Evolutionary conservation across 1,139 yeast species (phyloP).

Genomic region (Geotrichum klebahnii): DNA sequence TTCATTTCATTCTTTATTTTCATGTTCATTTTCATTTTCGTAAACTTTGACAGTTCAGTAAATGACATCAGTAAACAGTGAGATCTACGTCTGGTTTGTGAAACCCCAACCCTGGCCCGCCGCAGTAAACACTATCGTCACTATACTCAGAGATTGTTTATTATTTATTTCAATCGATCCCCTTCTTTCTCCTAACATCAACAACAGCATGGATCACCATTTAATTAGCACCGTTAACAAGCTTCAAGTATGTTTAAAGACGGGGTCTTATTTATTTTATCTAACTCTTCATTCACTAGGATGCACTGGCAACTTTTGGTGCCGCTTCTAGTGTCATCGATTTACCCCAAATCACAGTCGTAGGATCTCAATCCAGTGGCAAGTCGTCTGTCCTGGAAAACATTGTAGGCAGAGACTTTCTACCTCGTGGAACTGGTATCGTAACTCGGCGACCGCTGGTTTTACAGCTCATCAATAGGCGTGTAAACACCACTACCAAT

Average conservation of each 20-base stretch:
- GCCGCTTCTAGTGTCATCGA: slow-evolving; percentile 53
- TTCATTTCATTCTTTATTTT: background rate
- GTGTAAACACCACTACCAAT: slow-evolving; percentile 34
- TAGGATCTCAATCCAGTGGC: slow-evolving; percentile 92
- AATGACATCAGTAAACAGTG: no score
- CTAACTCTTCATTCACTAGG: slow-evolving; percentile 35
- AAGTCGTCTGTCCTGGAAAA: slow-evolving; percentile 90
- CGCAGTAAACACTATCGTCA: background rate
- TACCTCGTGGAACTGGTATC: slow-evolving; percentile 93
- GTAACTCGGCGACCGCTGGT: slow-evolving; percentile 91
- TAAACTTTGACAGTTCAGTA: no score
- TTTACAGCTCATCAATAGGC: slow-evolving; percentile 69
- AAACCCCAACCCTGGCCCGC: background rate
- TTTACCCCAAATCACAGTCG: slow-evolving; percentile 92
- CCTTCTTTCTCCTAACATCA: background rate
- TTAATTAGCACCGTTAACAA: slow-evolving; percentile 89
- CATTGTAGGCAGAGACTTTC: slow-evolving; percentile 89
- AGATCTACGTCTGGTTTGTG: no score
- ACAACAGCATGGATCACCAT: slow-evolving; percentile 69
- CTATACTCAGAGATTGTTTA: background rate
- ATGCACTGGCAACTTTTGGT: slow-evolving; percentile 87
- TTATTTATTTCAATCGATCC: background rate
- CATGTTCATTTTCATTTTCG: slow-evolving; percentile 8
- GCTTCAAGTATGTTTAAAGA: slow-evolving; percentile 43
- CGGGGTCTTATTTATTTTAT: slow-evolving; percentile 20